These are phyloP conservation scores for Vigna reflexopilosa DNA, from an alignment of 306 rosid species.

Conservation along the genomic window DNA sequence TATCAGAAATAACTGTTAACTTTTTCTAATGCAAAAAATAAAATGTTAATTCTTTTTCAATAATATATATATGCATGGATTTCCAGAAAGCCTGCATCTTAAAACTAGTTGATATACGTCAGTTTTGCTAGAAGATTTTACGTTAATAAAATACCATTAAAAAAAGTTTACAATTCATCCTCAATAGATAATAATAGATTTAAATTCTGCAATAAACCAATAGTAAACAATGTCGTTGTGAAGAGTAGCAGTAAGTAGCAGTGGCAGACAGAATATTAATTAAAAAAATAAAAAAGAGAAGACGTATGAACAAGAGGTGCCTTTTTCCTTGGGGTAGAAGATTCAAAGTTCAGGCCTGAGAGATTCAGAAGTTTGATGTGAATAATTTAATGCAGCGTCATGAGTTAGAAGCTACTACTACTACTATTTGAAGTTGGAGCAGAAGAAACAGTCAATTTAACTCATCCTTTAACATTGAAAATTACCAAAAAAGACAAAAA, in stretches of 20 bases:
- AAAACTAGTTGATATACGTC: background rate
- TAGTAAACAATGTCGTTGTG: background rate
- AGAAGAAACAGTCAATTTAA: conserved; percentile 28
- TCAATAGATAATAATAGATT: no score
- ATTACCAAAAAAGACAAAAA: conserved; percentile 46
- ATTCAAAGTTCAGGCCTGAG: conserved; percentile 36
- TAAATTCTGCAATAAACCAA: no score
- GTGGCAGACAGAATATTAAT: background rate
- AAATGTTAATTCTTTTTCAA: no score
- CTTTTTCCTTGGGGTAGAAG: conserved; percentile 27
- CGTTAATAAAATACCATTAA: background rate
- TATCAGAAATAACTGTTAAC: no score
- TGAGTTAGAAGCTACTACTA: background rate
- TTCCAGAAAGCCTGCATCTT: background rate
- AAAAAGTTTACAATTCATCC: background rate
- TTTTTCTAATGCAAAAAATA: no score
- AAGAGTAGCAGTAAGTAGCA: background rate
- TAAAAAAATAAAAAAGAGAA: conserved; percentile 29
- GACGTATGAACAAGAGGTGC: conserved; percentile 5
- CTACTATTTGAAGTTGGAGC: conserved; percentile 37
- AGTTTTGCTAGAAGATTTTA: background rate
- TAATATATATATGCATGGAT: background rate
- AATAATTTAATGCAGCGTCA: conserved; percentile 61
- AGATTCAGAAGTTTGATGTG: conserved; percentile 44
- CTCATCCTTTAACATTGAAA: conserved; percentile 31